Base-by-base conservation (phyloP, 2,329 filamentous ascomycete species). In the Plectosphaerella plurivora region DNA sequence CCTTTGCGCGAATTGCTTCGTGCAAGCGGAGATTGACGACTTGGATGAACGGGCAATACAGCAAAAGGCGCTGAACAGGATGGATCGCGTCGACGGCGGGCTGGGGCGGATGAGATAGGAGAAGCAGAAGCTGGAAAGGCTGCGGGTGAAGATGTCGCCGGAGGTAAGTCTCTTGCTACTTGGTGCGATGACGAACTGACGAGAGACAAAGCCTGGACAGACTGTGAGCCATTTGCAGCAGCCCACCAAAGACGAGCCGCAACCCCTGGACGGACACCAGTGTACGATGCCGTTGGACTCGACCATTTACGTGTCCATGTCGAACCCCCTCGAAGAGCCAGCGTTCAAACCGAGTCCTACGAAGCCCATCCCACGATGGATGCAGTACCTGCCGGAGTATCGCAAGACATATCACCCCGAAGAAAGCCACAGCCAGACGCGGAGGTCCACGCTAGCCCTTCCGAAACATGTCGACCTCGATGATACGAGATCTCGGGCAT, bases 281-380 rank as follows among this genome's bases (percentile, higher is more conserved):
- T 44, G 41, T n/a, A 11, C 41, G 18, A 44, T 18, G 15, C 44
- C 48, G 16, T 37, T 41, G 11, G 37, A 56, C 3, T 67, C 68
- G 3, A 64, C 68, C 1, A 72, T 81, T 6, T 82, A 79, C 62
- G 71, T 82, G 7, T 73, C 76, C 35, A 71, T 79, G 5, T 64
- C 66, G 25, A 73, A 83, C 54, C 79, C 80, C 0, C 54, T 81
- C 11, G 70, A 74, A 14, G 64, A 70, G 10, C 65, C 68, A 4
- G 67, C 73, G 2, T 82, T 82, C 59, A 69, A 66, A 55, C 75
- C 77, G 2, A 73, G 70, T 50, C 72, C 68, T 4, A 69, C 76
- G 11, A 83, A 82, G 55, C 76, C 78, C 1, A 71, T 82, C 11
- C 79, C 79, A 0, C 53, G 58, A 14, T 76, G 73, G 62, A 79